These are phyloP conservation scores for Colletotrichum phormii DNA, from an alignment of 2,329 filamentous ascomycete genomes.

Conservation along the genomic window DNA sequence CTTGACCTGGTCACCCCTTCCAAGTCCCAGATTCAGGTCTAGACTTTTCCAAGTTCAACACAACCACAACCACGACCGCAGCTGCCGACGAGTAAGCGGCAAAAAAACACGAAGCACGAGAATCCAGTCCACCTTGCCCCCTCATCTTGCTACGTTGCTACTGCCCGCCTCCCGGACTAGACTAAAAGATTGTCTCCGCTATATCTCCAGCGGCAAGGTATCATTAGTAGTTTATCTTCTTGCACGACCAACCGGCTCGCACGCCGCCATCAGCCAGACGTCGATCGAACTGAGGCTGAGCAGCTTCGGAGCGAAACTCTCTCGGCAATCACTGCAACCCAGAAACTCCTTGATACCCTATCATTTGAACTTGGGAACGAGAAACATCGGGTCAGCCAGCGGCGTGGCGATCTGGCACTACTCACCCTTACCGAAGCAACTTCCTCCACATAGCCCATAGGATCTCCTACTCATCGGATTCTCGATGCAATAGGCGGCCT, in stretches of 20 bases:
- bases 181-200: neutral
- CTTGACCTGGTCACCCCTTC: neutral
- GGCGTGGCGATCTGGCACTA: constrained; percentile 18
- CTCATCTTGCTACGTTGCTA: neutral
- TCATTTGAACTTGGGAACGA: neutral
- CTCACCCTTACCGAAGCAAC: neutral
- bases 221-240: neutral
- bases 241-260: constrained; percentile 2
- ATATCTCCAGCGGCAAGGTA: neutral
- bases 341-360: neutral
- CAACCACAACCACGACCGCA: neutral
- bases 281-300: constrained; percentile 30
- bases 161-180: neutral
- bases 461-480: neutral
- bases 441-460: neutral
- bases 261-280: constrained; percentile 4
- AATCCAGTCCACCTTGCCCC: neutral
- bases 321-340: constrained; percentile 16
- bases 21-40: neutral
- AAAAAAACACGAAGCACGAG: neutral
- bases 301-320: constrained; percentile 29
- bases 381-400: constrained; percentile 10
- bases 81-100: neutral
- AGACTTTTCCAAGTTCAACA: neutral
- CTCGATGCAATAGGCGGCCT: neutral